Percentiles rank a stretch among this genome's conserved stretches.
These are phyloP conservation scores for Uronychia setigera DNA, from an alignment of 73 alveolate species.

Conservation along the genomic window DNA sequence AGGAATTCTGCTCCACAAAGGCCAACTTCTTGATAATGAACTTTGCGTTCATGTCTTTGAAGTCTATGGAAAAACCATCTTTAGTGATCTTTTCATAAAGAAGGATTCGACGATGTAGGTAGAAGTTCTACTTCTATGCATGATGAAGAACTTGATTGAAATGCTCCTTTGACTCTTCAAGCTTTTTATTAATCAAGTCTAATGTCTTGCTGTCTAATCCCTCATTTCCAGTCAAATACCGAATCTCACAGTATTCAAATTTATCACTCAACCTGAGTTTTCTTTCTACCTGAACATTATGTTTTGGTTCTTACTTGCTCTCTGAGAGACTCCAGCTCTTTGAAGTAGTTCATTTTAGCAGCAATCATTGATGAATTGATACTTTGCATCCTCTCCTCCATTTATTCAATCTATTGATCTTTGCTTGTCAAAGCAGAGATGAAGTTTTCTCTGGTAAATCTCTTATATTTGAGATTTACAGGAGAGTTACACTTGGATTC, in stretches of 20 bases:
- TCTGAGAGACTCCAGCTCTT: neutral
- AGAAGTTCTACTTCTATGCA: neutral
- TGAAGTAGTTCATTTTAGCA: neutral
- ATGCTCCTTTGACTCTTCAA: neutral
- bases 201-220: neutral
- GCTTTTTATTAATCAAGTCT: neutral
- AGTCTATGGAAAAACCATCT: neutral
- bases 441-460: neutral
- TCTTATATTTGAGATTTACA: neutral
- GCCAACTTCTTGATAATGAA: neutral
- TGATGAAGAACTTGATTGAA: neutral
- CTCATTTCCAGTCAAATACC: neutral
- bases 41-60: neutral
- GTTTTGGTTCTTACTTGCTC: neutral
- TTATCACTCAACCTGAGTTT: neutral
- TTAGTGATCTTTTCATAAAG: neutral
- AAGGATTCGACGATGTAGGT: neutral
- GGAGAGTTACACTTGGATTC: neutral
- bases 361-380: neutral
- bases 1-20: neutral
- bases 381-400: neutral
- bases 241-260: neutral
- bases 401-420: too few relatives aligned
- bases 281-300: neutral
- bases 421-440: too few relatives aligned